A percentile compares a stretch with the other conserved stretches of the same genome.
phyloP scores from a whole-genome alignment of 2,329 filamentous ascomycete species.

The Endocalyx cinctus region DNA sequence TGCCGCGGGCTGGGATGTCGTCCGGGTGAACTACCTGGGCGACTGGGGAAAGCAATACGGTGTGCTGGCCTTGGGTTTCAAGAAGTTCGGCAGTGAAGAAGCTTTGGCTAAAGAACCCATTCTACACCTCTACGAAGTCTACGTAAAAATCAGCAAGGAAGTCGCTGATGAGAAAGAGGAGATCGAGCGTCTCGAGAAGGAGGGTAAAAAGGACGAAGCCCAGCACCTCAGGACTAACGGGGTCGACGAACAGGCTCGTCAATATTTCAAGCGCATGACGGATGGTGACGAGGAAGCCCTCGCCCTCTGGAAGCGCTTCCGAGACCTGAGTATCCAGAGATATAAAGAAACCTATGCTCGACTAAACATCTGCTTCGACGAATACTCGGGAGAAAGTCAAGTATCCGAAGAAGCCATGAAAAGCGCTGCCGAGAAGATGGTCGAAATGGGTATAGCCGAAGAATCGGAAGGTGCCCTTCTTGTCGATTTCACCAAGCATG shows the following conservation, averaged over 20 bases:
- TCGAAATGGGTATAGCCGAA: constrained; percentile 60
- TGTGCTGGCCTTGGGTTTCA: constrained; percentile 64
- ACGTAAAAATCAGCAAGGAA: constrained; percentile 62
- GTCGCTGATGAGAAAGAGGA: constrained; percentile 59
- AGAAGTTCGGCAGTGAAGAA: constrained; percentile 63
- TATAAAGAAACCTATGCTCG: constrained; percentile 56
- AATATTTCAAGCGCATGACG: constrained; percentile 60
- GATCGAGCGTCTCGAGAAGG: constrained; percentile 45
- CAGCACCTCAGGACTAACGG: constrained; percentile 38
- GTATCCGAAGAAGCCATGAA: constrained; percentile 65
- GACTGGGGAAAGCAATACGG: constrained; percentile 75
- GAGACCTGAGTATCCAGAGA: constrained; percentile 53
- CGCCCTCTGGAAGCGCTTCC: constrained; percentile 53
- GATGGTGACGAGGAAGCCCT: constrained; percentile 53
- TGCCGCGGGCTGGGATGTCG: constrained; percentile 64
- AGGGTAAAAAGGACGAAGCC: constrained; percentile 38
- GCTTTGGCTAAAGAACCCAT: constrained; percentile 62
- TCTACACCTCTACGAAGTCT: constrained; percentile 68
- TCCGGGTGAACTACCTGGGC: constrained; percentile 70
- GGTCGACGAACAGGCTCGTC: constrained; percentile 48
- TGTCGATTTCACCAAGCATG: constrained; percentile 66
- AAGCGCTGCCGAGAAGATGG: constrained; percentile 55
- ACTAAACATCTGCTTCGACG: constrained; percentile 58
- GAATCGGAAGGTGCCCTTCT: constrained; percentile 69
- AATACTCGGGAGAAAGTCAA: constrained; percentile 69